These are phyloP conservation scores for Nicotiana paniculata DNA, from an alignment of 257 asterid species.

Conservation along the genomic window DNA sequence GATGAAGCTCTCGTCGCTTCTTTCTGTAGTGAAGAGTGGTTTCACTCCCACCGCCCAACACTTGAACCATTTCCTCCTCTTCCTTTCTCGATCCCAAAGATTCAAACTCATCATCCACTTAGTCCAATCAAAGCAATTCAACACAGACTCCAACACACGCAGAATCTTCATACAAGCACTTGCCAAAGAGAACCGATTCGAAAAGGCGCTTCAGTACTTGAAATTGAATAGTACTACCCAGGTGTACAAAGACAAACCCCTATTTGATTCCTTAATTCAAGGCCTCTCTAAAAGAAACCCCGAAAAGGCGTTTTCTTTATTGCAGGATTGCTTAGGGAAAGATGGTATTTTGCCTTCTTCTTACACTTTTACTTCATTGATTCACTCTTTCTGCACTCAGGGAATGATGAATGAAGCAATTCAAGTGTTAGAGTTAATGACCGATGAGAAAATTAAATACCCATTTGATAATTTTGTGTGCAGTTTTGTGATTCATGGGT, in stretches of 20 bases:
- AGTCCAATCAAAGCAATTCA: slow-evolving; percentile 35
- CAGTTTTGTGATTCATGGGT: slow-evolving; percentile 74
- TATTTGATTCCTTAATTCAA: slow-evolving; percentile 48
- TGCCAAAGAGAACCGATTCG: slow-evolving; percentile 36
- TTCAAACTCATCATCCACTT: slow-evolving; percentile 40
- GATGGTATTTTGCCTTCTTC: slow-evolving; percentile 52
- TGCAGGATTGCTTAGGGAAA: slow-evolving; percentile 32
- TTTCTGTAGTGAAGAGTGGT: slow-evolving; percentile 54
- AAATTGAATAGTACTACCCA: slow-evolving; percentile 11
- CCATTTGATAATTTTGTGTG: slow-evolving; percentile 64
- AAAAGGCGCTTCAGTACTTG: slow-evolving; percentile 49
- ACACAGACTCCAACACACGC: slow-evolving; percentile 32
- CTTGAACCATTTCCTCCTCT: slow-evolving; percentile 46
- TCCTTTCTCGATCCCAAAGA: slow-evolving; percentile 36
- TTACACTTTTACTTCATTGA: slow-evolving; percentile 43
- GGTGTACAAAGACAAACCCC: slow-evolving; percentile 18
- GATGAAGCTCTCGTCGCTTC: slow-evolving; percentile 26
- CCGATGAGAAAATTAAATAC: slow-evolving; percentile 38
- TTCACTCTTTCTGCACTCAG: slow-evolving; percentile 40
- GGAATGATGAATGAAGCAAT: slow-evolving; percentile 57
- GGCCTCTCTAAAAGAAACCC: slow-evolving; percentile 50
- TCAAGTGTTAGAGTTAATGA: slow-evolving; percentile 56
- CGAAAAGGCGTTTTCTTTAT: slow-evolving; percentile 40
- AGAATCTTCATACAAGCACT: slow-evolving; percentile 42
- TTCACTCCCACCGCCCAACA: slow-evolving; percentile 49